Evolutionary conservation across 208 protist species (phyloP).

Genomic region (Jaenimonas drosophilae): DNA sequence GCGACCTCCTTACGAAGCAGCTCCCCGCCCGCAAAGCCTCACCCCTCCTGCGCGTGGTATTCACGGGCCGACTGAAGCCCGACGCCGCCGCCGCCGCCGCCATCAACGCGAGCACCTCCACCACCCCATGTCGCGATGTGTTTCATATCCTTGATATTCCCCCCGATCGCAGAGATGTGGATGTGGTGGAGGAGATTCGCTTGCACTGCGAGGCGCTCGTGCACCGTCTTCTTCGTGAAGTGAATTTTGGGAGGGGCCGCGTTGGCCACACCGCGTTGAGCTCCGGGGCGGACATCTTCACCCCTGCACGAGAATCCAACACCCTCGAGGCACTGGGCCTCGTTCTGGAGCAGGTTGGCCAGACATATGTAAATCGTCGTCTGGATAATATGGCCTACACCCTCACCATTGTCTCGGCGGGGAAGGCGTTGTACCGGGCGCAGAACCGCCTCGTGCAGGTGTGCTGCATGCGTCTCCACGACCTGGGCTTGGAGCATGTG

Average conservation of each 20-base stretch:
- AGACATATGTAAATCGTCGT: constrained; percentile 35
- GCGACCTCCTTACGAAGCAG: constrained; percentile 56
- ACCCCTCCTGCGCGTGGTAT: constrained; percentile 58
- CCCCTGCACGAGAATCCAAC: constrained; percentile 54
- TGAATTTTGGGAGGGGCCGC: constrained; percentile 5
- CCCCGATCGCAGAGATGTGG: constrained; percentile 12
- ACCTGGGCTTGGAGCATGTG: constrained; percentile 55
- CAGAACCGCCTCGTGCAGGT: constrained; percentile 60
- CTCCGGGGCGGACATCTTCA: constrained; percentile 46
- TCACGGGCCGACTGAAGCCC: constrained; percentile 42
- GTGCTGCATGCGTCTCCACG: constrained; percentile 51
- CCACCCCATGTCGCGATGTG: constrained; percentile 16
- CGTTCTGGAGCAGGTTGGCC: constrained; percentile 49
- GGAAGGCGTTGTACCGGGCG: constrained; percentile 67
- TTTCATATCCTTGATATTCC: constrained; percentile 62
- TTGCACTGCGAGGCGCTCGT: constrained; percentile 67
- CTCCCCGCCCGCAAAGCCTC: constrained; percentile 52
- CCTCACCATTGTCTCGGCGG: constrained; percentile 69
- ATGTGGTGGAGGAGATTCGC: constrained; percentile 46
- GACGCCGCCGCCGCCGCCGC: constrained; percentile 34
- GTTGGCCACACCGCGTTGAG: constrained; percentile 7
- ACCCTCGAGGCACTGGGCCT: constrained; percentile 66
- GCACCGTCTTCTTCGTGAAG: constrained; percentile 33
- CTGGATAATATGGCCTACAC: constrained; percentile 49
- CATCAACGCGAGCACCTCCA: constrained; percentile 3